Conservation (phyloP, 2,329 filamentous ascomycete genomes). For the Botrytis cinerea region DNA sequence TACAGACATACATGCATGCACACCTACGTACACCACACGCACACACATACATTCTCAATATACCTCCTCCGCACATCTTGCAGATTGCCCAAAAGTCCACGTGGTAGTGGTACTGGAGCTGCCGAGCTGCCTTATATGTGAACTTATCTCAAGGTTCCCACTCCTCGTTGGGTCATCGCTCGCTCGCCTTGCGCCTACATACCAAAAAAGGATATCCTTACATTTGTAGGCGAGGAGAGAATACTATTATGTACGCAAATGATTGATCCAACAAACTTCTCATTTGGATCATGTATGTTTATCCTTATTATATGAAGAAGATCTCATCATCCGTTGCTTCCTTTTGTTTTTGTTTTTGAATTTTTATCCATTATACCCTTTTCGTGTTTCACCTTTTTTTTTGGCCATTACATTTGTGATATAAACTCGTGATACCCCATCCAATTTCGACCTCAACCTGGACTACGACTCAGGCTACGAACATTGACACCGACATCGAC, state of each 20-base stretch:
- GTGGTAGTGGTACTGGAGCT: neutral
- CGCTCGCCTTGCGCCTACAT: constrained; percentile 14
- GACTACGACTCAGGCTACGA: neutral
- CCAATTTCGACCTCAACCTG: neutral
- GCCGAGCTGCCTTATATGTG: neutral
- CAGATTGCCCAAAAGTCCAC: neutral
- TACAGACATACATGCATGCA: too few species aligned
- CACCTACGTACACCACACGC: too few species aligned
- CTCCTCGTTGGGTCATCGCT: constrained; percentile 9
- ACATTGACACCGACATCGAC: neutral
- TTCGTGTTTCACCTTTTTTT: neutral
- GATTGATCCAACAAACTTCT: constrained; percentile 7
- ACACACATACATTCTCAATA: neutral
- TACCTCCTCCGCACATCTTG: neutral
- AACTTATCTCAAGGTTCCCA: constrained; percentile 7
- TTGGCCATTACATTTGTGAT: neutral
- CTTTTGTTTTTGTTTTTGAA: neutral
- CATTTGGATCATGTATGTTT: neutral
- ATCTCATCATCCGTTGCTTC: neutral
- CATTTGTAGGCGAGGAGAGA: constrained; percentile 13
- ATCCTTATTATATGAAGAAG: neutral
- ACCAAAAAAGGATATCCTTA: constrained; percentile 18
- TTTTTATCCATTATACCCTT: neutral
- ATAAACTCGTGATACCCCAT: neutral
- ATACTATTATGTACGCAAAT: constrained; percentile 16